phyloP scores from a whole-genome alignment of 202 grass and related monocot species.

The Zizania palustris region DNA sequence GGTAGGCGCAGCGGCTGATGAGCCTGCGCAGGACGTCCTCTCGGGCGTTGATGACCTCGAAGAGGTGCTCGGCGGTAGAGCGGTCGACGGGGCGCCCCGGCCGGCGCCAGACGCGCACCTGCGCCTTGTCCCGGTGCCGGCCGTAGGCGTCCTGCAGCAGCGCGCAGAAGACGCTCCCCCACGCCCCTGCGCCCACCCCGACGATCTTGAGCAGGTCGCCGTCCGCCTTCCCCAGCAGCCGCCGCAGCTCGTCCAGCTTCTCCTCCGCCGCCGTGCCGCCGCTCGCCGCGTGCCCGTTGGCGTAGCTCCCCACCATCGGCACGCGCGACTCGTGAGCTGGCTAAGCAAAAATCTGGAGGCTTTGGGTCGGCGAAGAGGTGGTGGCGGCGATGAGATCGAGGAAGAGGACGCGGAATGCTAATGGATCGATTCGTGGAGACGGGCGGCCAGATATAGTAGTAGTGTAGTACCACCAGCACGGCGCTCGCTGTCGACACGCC shows the following conservation, averaged over 20 bases:
- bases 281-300: slow-evolving; percentile 30
- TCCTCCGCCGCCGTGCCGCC: slow-evolving; percentile 42
- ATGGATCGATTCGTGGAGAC: slow-evolving; percentile 39
- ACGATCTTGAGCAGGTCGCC: slow-evolving; percentile 69
- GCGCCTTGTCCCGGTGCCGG: slow-evolving; percentile 68
- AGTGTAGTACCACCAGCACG: slow-evolving; percentile 9
- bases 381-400: slow-evolving; percentile 21
- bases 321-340: neutral
- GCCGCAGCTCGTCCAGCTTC: slow-evolving; percentile 85
- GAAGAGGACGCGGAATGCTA: slow-evolving; percentile 18
- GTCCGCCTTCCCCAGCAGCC: slow-evolving; percentile 67
- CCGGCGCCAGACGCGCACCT: slow-evolving; percentile 82
- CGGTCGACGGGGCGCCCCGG: slow-evolving; percentile 75
- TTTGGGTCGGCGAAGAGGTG: neutral
- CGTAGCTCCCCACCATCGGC: slow-evolving; percentile 62
- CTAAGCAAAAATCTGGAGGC: neutral
- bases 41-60: slow-evolving; percentile 89
- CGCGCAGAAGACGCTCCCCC: slow-evolving; percentile 83
- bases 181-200: slow-evolving; percentile 83
- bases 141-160: slow-evolving; percentile 87
- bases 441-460: slow-evolving; percentile 21
- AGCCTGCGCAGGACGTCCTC: slow-evolving; percentile 75
- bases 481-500: slow-evolving; percentile 23
- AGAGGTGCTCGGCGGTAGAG: slow-evolving; percentile 74
- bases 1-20: slow-evolving; percentile 79